phyloP scores from a whole-genome alignment of 2,329 filamentous ascomycete species.

The Chaetomiaceae sp. region DNA sequence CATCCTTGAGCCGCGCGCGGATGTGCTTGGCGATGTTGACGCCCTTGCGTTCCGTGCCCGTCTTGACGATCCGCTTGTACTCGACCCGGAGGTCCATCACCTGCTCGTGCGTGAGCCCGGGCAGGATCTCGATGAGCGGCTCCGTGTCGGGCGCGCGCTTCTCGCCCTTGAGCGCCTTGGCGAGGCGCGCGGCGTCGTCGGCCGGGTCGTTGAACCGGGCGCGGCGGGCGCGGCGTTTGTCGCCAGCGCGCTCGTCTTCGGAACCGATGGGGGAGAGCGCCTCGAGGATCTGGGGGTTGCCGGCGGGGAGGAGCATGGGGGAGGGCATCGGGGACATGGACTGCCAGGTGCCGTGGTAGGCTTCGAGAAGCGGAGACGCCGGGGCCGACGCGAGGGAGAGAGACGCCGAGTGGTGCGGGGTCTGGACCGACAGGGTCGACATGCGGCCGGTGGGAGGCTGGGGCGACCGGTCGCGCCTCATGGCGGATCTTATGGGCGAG shows the following conservation, averaged over 20 bases:
- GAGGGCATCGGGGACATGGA: constrained; percentile 93
- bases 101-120: constrained; percentile 79
- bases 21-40: constrained; percentile 86
- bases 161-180: constrained; percentile 66
- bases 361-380: constrained; percentile 79
- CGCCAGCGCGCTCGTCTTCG: constrained; percentile 41
- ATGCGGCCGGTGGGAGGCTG: constrained; percentile 46
- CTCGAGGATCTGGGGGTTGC: constrained; percentile 38
- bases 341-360: constrained; percentile 91
- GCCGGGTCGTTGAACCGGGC: constrained; percentile 80
- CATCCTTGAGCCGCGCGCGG: constrained; percentile 68
- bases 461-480: constrained; percentile 41
- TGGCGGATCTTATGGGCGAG: constrained; percentile 31
- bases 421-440: constrained; percentile 49
- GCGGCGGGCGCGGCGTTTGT: constrained; percentile 50
- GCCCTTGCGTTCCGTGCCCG: constrained; percentile 65
- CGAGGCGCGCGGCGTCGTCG: constrained; percentile 71
- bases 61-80: constrained; percentile 87
- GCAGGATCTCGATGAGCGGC: constrained; percentile 76
- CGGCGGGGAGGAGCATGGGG: constrained; percentile 57
- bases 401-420: constrained; percentile 37
- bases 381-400: constrained; percentile 56
- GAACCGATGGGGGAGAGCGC: constrained; percentile 50
- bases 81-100: constrained; percentile 79
- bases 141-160: constrained; percentile 59